phyloP scores from a whole-genome alignment of 108 stramenopile species.

The Mediolabrus comicus region DNA sequence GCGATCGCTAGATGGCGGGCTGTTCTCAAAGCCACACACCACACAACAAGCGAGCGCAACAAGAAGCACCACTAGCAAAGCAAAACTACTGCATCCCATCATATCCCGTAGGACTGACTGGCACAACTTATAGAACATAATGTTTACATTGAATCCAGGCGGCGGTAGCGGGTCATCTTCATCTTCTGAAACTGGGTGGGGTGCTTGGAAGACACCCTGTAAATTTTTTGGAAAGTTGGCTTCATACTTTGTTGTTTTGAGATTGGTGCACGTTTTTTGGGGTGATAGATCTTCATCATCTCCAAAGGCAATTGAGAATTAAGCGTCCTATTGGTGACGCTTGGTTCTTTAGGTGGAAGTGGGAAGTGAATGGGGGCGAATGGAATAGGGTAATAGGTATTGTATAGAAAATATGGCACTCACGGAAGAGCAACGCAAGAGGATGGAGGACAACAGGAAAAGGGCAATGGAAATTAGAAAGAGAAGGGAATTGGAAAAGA shows the following conservation, averaged over 20 bases:
- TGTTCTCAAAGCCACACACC: too few species aligned
- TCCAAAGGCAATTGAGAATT: conserved; percentile 35
- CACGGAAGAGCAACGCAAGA: conserved; percentile 74
- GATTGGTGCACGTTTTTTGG: conserved; percentile 75
- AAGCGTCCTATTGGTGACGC: background rate
- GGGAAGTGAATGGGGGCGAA: background rate
- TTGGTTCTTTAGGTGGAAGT: background rate
- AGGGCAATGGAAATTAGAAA: conserved; percentile 66
- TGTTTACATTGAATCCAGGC: conserved; percentile 79
- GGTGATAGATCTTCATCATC: conserved; percentile 36
- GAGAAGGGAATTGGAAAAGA: conserved; percentile 40
- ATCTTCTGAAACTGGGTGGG: conserved; percentile 23
- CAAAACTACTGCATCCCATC: too few species aligned
- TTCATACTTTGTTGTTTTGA: conserved; percentile 67
- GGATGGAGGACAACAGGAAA: conserved; percentile 72
- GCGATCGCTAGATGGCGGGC: too few species aligned
- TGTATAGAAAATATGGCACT: conserved; percentile 39
- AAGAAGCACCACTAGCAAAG: too few species aligned
- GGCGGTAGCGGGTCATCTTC: conserved; percentile 38
- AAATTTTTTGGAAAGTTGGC: conserved; percentile 78
- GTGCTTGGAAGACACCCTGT: conserved; percentile 36
- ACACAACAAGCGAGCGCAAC: too few species aligned
- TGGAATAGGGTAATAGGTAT: background rate
- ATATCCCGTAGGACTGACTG: too few species aligned
- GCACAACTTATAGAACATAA: conserved; percentile 8